Conservation (phyloP, 768 basidiomycete genomes). For the Mycena olivaceomarginata region DNA sequence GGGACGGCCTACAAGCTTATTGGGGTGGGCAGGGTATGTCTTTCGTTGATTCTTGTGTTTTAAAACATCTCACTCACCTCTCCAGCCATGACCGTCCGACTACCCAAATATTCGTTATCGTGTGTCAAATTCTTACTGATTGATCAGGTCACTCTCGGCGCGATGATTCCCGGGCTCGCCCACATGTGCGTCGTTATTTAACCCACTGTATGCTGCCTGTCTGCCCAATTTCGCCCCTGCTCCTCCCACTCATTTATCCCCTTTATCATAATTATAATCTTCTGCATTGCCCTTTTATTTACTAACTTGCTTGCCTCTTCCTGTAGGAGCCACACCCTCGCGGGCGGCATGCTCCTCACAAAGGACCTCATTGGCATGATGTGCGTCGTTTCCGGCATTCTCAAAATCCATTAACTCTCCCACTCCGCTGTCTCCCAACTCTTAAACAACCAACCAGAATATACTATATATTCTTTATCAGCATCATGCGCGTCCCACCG, state of each 20-base stretch:
- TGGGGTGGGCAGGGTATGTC: too few species aligned
- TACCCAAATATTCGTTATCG: constrained; percentile 11
- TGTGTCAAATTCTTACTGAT: constrained; percentile 15
- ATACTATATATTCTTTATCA: constrained; percentile 41
- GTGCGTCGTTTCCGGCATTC: constrained; percentile 30
- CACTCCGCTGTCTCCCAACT: constrained; percentile 23
- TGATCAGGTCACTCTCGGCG: constrained; percentile 38
- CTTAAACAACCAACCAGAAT: constrained; percentile 36
- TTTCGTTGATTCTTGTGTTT: too few species aligned
- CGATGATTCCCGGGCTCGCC: constrained; percentile 42
- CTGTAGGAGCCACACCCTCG: constrained; percentile 40
- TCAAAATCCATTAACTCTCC: constrained; percentile 28
- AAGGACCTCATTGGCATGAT: constrained; percentile 45
- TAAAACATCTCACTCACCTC: too few species aligned
- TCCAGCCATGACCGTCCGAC: too few species aligned
- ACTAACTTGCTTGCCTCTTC: constrained; percentile 24
- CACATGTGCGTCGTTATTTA: constrained; percentile 35
- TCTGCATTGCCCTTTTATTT: constrained; percentile 22
- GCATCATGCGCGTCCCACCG: constrained; percentile 43
- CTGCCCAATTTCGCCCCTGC: constrained; percentile 17
- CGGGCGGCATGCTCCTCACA: constrained; percentile 40
- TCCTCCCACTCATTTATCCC: constrained; percentile 7
- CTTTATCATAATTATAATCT: constrained; percentile 22
- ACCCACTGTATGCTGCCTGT: constrained; percentile 8
- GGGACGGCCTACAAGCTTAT: too few species aligned